Conservation (phyloP, 345 rosid species). For the Moricandia arvensis region DNA sequence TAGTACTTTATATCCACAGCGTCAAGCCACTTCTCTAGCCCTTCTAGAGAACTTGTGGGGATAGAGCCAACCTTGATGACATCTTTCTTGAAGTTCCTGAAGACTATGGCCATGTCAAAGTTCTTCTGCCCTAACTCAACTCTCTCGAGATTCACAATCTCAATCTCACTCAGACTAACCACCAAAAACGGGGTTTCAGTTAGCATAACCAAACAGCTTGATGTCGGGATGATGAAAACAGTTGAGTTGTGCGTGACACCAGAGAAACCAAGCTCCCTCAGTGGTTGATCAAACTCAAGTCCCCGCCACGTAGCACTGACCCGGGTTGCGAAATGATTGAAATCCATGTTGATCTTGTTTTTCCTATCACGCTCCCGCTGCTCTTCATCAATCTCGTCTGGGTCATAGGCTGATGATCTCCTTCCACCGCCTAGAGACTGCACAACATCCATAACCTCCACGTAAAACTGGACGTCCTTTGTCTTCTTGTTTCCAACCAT, state of each 20-base stretch:
- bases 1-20: constrained; percentile 86
- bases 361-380: constrained; percentile 85
- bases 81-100: constrained; percentile 91
- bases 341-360: constrained; percentile 85
- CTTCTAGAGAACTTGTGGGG: constrained; percentile 72
- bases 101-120: constrained; percentile 87
- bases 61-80: constrained; percentile 82
- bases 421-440: constrained; percentile 87
- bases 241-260: constrained; percentile 86
- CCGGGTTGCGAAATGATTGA: constrained; percentile 74
- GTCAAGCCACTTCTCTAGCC: constrained; percentile 94
- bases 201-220: constrained; percentile 87
- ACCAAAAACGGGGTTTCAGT: constrained; percentile 80
- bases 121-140: constrained; percentile 90
- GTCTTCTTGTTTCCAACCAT: constrained; percentile 96
- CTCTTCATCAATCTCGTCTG: constrained; percentile 93
- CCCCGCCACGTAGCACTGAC: constrained; percentile 89
- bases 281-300: constrained; percentile 95
- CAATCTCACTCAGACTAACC: constrained; percentile 82
- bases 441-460: constrained; percentile 93
- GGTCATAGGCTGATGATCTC: constrained; percentile 84
- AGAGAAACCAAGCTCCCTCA: constrained; percentile 89
- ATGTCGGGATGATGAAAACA: constrained; percentile 84
- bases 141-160: constrained; percentile 95
- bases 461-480: constrained; percentile 88